Percentiles rank a stretch among this genome's conserved stretches.
Conservation (phyloP, 2,329 filamentous ascomycete genomes). For the Sporothrix euskadiensis region DNA sequence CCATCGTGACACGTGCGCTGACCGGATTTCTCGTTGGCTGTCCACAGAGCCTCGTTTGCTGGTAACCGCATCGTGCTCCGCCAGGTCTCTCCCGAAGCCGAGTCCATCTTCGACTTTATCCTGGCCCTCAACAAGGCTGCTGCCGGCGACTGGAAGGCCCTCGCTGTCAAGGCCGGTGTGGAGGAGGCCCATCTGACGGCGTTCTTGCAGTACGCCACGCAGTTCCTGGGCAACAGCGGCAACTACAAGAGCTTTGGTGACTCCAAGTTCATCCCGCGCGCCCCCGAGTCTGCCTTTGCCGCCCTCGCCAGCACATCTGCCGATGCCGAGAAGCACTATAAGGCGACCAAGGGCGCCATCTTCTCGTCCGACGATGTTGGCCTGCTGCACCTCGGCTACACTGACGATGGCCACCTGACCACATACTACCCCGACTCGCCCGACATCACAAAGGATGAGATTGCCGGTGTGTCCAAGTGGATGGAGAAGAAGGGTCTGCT, state of each 20-base stretch:
- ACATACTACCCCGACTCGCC: conserved; percentile 80
- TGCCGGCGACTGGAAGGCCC: conserved; percentile 68
- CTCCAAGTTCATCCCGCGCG: conserved; percentile 77
- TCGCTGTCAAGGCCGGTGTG: conserved; percentile 65
- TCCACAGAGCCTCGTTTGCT: conserved; percentile 67
- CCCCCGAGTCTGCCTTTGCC: conserved; percentile 62
- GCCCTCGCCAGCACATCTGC: conserved; percentile 62
- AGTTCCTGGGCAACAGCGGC: conserved; percentile 77
- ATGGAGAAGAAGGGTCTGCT: conserved; percentile 68
- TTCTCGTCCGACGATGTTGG: conserved; percentile 66
- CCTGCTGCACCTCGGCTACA: conserved; percentile 74
- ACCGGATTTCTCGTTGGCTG: conserved; percentile 4
- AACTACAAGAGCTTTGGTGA: conserved; percentile 90
- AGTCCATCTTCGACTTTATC: conserved; percentile 79
- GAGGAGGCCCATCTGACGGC: conserved; percentile 62
- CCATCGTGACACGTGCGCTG: background rate
- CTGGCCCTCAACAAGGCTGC: conserved; percentile 66
- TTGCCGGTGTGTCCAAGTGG: conserved; percentile 69
- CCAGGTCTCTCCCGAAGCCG: conserved; percentile 79
- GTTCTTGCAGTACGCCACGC: conserved; percentile 75
- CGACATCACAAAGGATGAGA: conserved; percentile 72
- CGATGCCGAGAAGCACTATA: conserved; percentile 64
- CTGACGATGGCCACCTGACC: conserved; percentile 73
- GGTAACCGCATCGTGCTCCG: conserved; percentile 77
- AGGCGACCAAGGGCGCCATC: conserved; percentile 69